Conservation (phyloP, 129 eudicot genomes). For the Cynara cardunculus region DNA sequence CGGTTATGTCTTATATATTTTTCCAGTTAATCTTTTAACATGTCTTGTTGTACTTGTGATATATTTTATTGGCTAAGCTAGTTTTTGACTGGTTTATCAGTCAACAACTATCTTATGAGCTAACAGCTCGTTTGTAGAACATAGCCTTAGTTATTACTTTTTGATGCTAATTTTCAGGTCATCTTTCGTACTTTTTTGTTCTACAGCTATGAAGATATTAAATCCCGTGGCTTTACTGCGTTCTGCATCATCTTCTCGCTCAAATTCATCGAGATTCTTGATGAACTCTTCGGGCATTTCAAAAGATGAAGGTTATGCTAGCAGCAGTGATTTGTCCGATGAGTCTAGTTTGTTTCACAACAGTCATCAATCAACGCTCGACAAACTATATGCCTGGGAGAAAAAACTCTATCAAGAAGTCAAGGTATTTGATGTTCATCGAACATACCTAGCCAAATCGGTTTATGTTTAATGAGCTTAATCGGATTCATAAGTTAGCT, state of each 20-base stretch:
- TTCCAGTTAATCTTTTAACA: no score
- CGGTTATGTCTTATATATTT: no score
- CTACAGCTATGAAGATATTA: slow-evolving; percentile 79
- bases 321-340: slow-evolving; percentile 75
- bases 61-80: no score
- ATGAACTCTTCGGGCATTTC: slow-evolving; percentile 52
- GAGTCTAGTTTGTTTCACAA: slow-evolving; percentile 61
- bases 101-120: no score
- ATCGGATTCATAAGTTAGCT: no score
- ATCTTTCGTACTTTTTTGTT: not conserved
- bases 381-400: slow-evolving; percentile 85
- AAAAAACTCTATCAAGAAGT: slow-evolving; percentile 95
- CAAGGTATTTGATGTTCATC: slow-evolving; percentile 48
- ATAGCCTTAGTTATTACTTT: not conserved
- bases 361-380: slow-evolving; percentile 88
- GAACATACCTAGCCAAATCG: not conserved
- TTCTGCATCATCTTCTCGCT: slow-evolving; percentile 91
- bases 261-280: slow-evolving; percentile 80
- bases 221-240: slow-evolving; percentile 90
- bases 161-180: not conserved
- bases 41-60: no score
- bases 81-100: no score
- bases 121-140: no score
- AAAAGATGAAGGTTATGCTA: slow-evolving; percentile 67
- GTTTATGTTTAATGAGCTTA: not conserved